Percentiles rank a stretch among this genome's conserved stretches.
Evolutionary conservation across 352 stramenopile genomes (phyloP).

Genomic region (Aphanomyces stellatus): DNA sequence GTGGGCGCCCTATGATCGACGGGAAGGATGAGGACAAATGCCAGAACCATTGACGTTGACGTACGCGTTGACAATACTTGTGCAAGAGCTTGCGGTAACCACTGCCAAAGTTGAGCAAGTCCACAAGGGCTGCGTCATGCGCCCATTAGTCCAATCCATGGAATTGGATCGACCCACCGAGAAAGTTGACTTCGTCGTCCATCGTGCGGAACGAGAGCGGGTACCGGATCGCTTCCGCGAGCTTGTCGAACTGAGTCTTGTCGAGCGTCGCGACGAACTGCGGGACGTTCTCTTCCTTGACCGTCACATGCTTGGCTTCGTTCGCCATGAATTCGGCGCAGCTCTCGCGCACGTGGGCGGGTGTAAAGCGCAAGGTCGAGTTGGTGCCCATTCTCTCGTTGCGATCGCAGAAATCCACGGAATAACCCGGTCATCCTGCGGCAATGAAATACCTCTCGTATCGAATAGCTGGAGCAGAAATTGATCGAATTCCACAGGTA

Average conservation of each 20-base stretch:
- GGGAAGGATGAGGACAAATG: neutral
- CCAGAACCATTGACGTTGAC: conserved; percentile 8
- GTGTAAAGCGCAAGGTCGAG: neutral
- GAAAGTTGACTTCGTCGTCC: conserved; percentile 69
- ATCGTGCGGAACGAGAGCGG: conserved; percentile 65
- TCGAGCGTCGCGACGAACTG: conserved; percentile 47
- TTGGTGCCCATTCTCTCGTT: neutral
- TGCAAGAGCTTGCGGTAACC: conserved; percentile 72
- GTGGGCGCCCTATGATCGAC: conserved; percentile 35
- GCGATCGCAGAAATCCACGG: neutral
- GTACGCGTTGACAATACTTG: conserved; percentile 51
- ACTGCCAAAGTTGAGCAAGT: conserved; percentile 71
- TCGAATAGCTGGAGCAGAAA: no score
- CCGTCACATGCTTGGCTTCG: conserved; percentile 33
- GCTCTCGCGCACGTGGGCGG: conserved; percentile 33
- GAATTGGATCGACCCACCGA: conserved; percentile 33
- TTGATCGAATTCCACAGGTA: no score
- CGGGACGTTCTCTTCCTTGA: conserved; percentile 40
- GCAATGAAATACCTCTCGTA: no score
- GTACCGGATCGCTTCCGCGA: conserved; percentile 45
- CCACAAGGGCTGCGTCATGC: conserved; percentile 44
- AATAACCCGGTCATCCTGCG: neutral
- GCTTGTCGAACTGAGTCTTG: conserved; percentile 36
- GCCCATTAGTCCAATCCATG: neutral
- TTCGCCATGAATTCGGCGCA: conserved; percentile 42